Evolutionary conservation across 768 basidiomycete species (phyloP).

Genomic region (Tricholoma bakamatsutake): DNA sequence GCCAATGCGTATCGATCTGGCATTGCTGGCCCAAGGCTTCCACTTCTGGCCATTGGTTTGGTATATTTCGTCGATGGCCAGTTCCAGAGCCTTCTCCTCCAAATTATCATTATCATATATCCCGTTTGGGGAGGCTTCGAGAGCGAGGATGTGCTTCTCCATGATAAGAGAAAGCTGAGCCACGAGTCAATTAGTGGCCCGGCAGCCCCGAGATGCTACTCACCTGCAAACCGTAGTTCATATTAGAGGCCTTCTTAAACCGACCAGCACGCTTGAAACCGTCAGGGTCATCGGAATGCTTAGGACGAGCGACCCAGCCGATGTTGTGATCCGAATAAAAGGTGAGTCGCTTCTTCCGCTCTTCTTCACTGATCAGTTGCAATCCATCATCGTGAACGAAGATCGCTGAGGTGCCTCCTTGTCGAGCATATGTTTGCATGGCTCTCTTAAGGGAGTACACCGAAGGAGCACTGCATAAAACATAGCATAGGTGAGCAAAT

Average conservation of each 20-base stretch:
- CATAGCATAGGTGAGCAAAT: slow-evolving; percentile 4
- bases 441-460: slow-evolving; percentile 77
- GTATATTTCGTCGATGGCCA: slow-evolving; percentile 71
- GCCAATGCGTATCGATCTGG: slow-evolving; percentile 67
- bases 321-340: slow-evolving; percentile 78
- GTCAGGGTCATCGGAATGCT: slow-evolving; percentile 52
- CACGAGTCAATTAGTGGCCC: slow-evolving; percentile 2
- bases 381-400: slow-evolving; percentile 83
- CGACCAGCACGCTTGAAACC: slow-evolving; percentile 80
- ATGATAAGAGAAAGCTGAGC: slow-evolving; percentile 57
- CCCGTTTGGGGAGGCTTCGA: slow-evolving; percentile 36
- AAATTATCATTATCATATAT: slow-evolving; percentile 39
- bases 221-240: slow-evolving; percentile 69
- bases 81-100: slow-evolving; percentile 66
- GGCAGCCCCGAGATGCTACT: slow-evolving; percentile 1
- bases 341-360: slow-evolving; percentile 57
- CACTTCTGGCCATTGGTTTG: slow-evolving; percentile 51
- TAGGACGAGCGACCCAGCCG: slow-evolving; percentile 79
- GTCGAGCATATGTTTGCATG: slow-evolving; percentile 89
- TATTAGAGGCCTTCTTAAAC: slow-evolving; percentile 90
- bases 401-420: slow-evolving; percentile 77
- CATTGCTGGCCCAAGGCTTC: slow-evolving; percentile 76
- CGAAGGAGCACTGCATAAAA: slow-evolving; percentile 52
- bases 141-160: slow-evolving; percentile 43
- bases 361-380: slow-evolving; percentile 56